These are phyloP conservation scores for Phytophthora sojae DNA, from an alignment of 352 stramenopile species.

Conservation along the genomic window DNA sequence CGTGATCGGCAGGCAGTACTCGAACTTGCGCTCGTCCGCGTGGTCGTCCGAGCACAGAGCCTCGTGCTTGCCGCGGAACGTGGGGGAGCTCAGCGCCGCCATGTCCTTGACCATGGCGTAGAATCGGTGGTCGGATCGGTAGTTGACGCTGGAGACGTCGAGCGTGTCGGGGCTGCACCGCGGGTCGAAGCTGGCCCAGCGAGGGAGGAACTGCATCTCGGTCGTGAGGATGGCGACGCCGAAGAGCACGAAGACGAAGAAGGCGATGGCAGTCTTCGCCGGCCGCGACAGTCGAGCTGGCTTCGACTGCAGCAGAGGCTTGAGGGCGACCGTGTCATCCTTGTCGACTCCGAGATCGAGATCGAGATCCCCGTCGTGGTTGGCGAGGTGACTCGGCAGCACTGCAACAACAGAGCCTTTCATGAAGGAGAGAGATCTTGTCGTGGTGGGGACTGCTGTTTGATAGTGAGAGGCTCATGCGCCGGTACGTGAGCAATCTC, in stretches of 20 bases:
- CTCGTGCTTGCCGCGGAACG: conserved; percentile 25
- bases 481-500: not conserved
- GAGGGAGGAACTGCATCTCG: conserved; percentile 14
- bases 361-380: not conserved
- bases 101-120: conserved; percentile 20
- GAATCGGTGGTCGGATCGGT: conserved; percentile 18
- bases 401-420: not conserved
- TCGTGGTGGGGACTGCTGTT: not conserved
- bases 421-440: not conserved
- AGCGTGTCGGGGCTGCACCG: conserved; percentile 12
- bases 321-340: not conserved
- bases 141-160: conserved; percentile 10
- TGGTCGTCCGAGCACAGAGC: conserved; percentile 15
- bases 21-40: not conserved
- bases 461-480: not conserved
- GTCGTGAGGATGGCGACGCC: conserved; percentile 6
- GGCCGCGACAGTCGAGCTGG: conserved; percentile 2
- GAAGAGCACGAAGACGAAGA: conserved; percentile 4
- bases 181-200: conserved; percentile 15
- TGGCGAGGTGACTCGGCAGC: not conserved
- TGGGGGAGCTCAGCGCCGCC: conserved; percentile 10
- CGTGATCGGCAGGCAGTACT: conserved; percentile 57
- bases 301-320: not conserved
- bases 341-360: not conserved
- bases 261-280: conserved; percentile 3